Percentiles rank a stretch among this genome's conserved stretches.
Conservation (phyloP, 2,329 filamentous ascomycete species). For the Helminthosporium solani region DNA sequence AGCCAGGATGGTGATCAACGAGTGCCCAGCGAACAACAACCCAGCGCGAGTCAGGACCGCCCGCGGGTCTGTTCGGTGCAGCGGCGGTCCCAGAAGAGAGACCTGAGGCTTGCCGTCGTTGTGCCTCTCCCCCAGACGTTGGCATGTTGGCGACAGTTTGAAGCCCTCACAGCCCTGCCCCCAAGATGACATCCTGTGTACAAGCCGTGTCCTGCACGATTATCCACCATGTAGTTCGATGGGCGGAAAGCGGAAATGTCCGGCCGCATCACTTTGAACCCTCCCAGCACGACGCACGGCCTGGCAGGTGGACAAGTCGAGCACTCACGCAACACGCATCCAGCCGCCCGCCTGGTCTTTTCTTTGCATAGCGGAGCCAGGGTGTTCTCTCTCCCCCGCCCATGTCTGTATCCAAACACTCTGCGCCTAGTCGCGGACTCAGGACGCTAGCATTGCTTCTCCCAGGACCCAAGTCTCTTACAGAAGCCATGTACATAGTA, state of each 20-base stretch:
- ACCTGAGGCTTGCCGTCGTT: conserved; percentile 14
- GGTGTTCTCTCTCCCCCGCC: conserved; percentile 20
- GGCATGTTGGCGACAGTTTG: no score
- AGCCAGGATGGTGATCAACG: conserved; percentile 27
- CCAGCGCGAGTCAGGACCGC: conserved; percentile 14
- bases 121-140: conserved; percentile 4
- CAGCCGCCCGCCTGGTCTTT: conserved; percentile 34
- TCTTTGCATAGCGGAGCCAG: conserved; percentile 21
- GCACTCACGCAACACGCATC: conserved; percentile 4
- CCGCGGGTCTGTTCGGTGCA: conserved; percentile 8
- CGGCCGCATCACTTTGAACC: conserved; percentile 19
- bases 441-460: conserved; percentile 29
- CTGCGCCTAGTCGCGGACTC: conserved; percentile 24
- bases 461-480: conserved; percentile 18
- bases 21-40: conserved; percentile 23
- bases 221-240: no score
- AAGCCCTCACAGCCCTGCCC: conserved; percentile 3
- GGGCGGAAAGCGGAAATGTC: conserved; percentile 40
- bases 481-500: no score
- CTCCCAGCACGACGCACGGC: conserved; percentile 24
- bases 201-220: conserved; percentile 27
- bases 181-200: conserved; percentile 22
- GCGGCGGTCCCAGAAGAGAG: conserved; percentile 20
- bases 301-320: conserved; percentile 9
- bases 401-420: conserved; percentile 32